Conservation (phyloP, 164 flowering plant genomes). For the Piper longum region DNA sequence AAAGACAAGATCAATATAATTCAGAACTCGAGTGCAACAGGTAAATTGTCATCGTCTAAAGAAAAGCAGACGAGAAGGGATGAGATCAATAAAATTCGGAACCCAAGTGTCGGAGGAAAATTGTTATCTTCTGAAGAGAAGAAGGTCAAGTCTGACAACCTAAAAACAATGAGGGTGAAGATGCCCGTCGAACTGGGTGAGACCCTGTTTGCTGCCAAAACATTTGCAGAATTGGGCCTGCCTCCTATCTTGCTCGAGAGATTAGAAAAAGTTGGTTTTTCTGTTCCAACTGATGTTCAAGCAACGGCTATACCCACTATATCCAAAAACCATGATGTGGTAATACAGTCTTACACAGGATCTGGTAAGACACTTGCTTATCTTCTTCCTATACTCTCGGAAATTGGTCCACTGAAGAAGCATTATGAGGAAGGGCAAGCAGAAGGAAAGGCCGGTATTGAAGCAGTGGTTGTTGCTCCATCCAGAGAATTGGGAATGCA, state of each 20-base stretch:
- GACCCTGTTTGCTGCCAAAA: conserved; percentile 62
- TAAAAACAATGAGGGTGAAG: conserved; percentile 17
- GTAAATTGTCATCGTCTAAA: conserved; percentile 19
- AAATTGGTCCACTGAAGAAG: conserved; percentile 53
- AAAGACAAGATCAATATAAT: conserved; percentile 9
- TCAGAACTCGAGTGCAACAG: conserved; percentile 11
- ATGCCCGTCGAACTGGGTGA: conserved; percentile 29
- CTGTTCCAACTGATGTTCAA: conserved; percentile 80
- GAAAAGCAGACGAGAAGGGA: conserved; percentile 13
- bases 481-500: conserved; percentile 97
- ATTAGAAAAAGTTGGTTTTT: conserved; percentile 58
- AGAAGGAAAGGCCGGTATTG: conserved; percentile 37
- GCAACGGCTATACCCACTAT: conserved; percentile 76
- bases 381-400: conserved; percentile 80
- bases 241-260: conserved; percentile 50
- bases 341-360: conserved; percentile 94
- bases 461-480: conserved; percentile 92
- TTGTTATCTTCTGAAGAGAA: conserved; percentile 22
- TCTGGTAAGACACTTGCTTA: conserved; percentile 95
- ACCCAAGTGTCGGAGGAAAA: conserved; percentile 12
- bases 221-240: conserved; percentile 70
- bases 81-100: conserved; percentile 9
- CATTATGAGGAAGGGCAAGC: conserved; percentile 12
- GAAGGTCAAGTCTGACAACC: conserved; percentile 3
- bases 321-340: conserved; percentile 57